Evolutionary conservation across 2,329 filamentous ascomycete genomes (phyloP).

Genomic region (Fusarium sp.): DNA sequence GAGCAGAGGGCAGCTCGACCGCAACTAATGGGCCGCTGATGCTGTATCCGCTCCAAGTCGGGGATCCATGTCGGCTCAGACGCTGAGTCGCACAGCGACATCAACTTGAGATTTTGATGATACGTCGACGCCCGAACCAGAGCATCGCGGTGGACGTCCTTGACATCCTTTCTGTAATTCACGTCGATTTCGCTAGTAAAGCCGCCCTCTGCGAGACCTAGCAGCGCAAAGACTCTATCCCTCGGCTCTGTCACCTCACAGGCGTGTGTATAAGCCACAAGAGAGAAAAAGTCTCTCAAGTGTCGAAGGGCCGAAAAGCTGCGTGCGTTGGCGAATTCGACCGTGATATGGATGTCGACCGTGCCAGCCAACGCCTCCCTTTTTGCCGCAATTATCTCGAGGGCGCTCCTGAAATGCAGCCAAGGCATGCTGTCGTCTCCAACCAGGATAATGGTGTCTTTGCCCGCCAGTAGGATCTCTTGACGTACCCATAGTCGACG

Average conservation of each 20-base stretch:
- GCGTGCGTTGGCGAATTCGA: not conserved
- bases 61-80: constrained; percentile 8
- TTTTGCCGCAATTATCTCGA: constrained; percentile 4
- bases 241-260: constrained; percentile 1
- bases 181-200: not conserved
- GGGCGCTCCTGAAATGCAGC: constrained; percentile 1
- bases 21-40: not conserved
- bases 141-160: constrained; percentile 6
- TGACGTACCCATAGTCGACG: constrained; percentile 5
- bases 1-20: constrained; percentile 2
- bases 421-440: not conserved
- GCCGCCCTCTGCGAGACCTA: constrained; percentile 5
- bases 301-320: constrained; percentile 1
- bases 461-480: not conserved
- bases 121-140: constrained; percentile 4
- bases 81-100: constrained; percentile 4
- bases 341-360: not conserved
- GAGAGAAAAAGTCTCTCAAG: constrained; percentile 5
- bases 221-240: constrained; percentile 1
- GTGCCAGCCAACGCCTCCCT: not conserved
- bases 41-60: constrained; percentile 6
- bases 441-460: not conserved
- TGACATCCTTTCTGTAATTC: not conserved
- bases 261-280: constrained; percentile 1
- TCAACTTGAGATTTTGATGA: constrained; percentile 3